Conservation (phyloP, 1,284 basidiomycete genomes). For the Neolentinus lepideus region DNA sequence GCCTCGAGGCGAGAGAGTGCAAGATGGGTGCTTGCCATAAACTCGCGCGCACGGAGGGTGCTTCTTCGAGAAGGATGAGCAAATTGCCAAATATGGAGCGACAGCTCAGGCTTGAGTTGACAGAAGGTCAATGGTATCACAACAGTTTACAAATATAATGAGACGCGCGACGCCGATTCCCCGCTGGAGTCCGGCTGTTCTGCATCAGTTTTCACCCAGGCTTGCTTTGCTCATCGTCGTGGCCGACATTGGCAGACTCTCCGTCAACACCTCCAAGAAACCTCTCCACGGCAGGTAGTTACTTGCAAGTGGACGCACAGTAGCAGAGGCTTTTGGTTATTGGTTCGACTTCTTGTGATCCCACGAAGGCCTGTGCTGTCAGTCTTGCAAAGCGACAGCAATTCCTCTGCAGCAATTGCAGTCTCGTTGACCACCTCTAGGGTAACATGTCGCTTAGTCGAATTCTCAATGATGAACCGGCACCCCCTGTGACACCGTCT, state of each 20-base stretch:
- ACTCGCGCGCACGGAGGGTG: neutral
- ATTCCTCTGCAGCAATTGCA: neutral
- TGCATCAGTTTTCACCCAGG: neutral
- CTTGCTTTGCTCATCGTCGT: neutral
- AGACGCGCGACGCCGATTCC: constrained; percentile 1
- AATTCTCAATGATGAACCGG: constrained; percentile 67
- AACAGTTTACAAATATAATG: constrained; percentile 1
- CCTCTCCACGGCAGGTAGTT: neutral
- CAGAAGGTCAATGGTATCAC: constrained; percentile 1
- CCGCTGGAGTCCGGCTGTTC: neutral
- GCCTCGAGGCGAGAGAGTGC: neutral
- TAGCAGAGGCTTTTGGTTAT: neutral
- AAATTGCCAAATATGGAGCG: neutral
- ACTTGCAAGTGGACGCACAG: neutral
- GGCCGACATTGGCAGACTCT: neutral
- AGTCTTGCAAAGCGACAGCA: neutral
- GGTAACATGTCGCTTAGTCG: constrained; percentile 59
- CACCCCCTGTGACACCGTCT: constrained; percentile 21
- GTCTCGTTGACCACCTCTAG: neutral
- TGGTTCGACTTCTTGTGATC: neutral
- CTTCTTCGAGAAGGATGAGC: neutral
- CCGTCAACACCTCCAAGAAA: neutral
- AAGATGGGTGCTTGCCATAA: neutral
- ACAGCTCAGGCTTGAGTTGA: constrained; percentile 1
- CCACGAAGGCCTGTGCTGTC: neutral